phyloP scores from a whole-genome alignment of 345 rosid genomes.

The Firmiana major region DNA sequence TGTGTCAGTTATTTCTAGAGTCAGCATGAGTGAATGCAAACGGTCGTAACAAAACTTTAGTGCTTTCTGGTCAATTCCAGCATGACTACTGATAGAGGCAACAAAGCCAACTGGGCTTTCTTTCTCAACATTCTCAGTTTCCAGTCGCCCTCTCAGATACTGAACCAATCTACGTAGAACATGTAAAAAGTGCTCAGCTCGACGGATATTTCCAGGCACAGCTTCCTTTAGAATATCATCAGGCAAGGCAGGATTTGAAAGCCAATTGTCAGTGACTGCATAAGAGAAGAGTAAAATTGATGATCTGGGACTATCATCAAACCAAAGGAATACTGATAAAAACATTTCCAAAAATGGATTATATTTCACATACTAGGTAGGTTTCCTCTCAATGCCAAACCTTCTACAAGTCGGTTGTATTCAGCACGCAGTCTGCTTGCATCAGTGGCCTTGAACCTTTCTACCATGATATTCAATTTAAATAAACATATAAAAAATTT shows the following conservation, averaged over 20 bases:
- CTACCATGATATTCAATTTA: conserved; percentile 65
- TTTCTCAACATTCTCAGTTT: conserved; percentile 85
- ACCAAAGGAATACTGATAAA: background rate
- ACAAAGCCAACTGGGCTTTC: conserved; percentile 91
- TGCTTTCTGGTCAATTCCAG: conserved; percentile 93
- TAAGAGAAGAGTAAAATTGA: background rate
- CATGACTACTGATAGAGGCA: conserved; percentile 59
- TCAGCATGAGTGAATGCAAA: conserved; percentile 89
- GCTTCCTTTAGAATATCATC: conserved; percentile 93
- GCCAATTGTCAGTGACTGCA: conserved; percentile 82
- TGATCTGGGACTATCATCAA: background rate
- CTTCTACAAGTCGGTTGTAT: conserved; percentile 88
- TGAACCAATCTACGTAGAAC: conserved; percentile 88
- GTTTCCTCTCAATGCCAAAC: conserved; percentile 89
- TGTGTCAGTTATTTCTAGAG: conserved; percentile 91
- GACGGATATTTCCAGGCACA: conserved; percentile 95
- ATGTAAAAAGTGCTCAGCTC: conserved; percentile 93
- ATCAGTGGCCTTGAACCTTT: conserved; percentile 99
- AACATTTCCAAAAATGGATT: background rate
- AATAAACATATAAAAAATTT: conserved; percentile 31
- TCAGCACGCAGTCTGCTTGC: conserved; percentile 90
- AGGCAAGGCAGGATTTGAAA: conserved; percentile 97
- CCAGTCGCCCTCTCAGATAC: conserved; percentile 69
- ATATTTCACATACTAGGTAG: conserved; percentile 54
- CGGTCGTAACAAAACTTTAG: conserved; percentile 96